A percentile compares a stretch with the other conserved stretches of the same genome.
Conservation (phyloP, 202 grass and related monocot species). For the Schoenoplectus triqueter region DNA sequence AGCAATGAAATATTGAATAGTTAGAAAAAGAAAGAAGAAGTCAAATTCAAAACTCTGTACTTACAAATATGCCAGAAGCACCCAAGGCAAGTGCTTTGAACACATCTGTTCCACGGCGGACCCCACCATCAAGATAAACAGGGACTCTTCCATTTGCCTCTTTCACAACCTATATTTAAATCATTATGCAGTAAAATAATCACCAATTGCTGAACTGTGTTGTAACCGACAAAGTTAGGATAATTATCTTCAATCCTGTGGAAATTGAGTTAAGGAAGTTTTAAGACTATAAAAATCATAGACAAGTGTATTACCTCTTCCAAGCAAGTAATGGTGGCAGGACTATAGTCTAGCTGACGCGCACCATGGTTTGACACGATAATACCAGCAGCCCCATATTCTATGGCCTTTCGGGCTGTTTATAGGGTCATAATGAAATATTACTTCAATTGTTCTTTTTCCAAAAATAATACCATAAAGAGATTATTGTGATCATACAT, state of each 20-base stretch:
- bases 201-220: background rate
- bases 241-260: background rate
- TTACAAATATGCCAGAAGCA: constrained; percentile 90
- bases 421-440: constrained; percentile 30
- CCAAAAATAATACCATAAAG: constrained; percentile 19
- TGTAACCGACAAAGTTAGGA: background rate
- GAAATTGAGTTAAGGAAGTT: background rate
- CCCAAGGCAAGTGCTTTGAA: constrained; percentile 94
- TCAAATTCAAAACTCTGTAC: background rate
- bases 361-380: constrained; percentile 98
- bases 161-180: constrained; percentile 60
- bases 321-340: constrained; percentile 86
- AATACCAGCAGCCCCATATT: constrained; percentile 68
- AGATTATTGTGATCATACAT: background rate
- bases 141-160: constrained; percentile 70
- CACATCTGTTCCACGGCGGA: constrained; percentile 92
- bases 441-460: constrained; percentile 5
- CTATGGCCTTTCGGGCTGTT: constrained; percentile 75
- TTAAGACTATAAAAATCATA: background rate
- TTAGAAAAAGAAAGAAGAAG: background rate
- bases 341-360: constrained; percentile 85
- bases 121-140: constrained; percentile 91
- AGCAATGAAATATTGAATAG: constrained; percentile 8
- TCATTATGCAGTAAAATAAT: background rate
- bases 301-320: constrained; percentile 63